These are phyloP conservation scores for Pythium apleroticum DNA, from an alignment of 352 stramenopile species.

Conservation along the genomic window DNA sequence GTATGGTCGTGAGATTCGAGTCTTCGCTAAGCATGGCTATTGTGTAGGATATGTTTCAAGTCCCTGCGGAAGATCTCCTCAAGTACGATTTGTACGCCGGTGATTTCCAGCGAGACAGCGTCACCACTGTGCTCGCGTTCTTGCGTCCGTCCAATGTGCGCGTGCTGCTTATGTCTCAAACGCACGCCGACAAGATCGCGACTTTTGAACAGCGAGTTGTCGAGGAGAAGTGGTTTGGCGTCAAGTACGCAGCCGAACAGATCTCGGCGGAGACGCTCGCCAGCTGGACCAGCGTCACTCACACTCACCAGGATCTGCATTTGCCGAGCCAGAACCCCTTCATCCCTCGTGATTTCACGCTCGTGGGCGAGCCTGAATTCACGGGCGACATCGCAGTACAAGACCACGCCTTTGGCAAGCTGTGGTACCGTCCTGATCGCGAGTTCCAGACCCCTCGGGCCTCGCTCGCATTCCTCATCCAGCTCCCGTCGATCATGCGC, in stretches of 20 bases:
- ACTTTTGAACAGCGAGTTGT: constrained; percentile 11
- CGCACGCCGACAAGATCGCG: constrained; percentile 27
- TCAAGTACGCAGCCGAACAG: constrained; percentile 44
- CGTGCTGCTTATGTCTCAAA: constrained; percentile 53
- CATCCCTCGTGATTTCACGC: constrained; percentile 59
- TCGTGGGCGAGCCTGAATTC: constrained; percentile 35
- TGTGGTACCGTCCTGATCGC: constrained; percentile 72
- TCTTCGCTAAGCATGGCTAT: constrained; percentile 26
- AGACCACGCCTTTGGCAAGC: constrained; percentile 31
- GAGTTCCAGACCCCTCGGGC: constrained; percentile 63
- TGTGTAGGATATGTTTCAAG: constrained; percentile 51
- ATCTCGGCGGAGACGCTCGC: constrained; percentile 33
- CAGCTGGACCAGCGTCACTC: constrained; percentile 30
- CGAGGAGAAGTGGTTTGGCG: constrained; percentile 60
- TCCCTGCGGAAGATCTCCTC: constrained; percentile 44
- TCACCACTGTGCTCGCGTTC: constrained; percentile 31
- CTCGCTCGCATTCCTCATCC: constrained; percentile 59
- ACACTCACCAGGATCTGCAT: constrained; percentile 20
- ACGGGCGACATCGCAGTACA: constrained; percentile 27
- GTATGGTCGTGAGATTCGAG: background rate
- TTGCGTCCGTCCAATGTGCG: constrained; percentile 50
- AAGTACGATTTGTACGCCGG: constrained; percentile 55
- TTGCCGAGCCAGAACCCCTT: constrained; percentile 53
- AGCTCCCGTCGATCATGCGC: constrained; percentile 42
- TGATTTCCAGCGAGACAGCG: constrained; percentile 34